phyloP scores from a whole-genome alignment of 345 rosid genomes.

The Psidium guajava region DNA sequence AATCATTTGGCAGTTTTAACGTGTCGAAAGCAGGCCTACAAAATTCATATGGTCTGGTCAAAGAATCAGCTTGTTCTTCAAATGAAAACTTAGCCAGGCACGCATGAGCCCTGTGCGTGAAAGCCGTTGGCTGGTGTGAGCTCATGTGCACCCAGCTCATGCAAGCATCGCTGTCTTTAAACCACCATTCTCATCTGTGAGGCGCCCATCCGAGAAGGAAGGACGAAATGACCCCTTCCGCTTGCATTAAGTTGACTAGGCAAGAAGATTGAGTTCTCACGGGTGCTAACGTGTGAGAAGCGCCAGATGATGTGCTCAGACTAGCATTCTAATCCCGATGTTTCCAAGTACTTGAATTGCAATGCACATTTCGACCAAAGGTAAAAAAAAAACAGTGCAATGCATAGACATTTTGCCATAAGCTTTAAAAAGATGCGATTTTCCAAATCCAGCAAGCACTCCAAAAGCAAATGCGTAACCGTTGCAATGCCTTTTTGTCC shows the following conservation, averaged over 20 bases:
- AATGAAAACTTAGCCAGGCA: background rate
- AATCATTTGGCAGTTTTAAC: background rate
- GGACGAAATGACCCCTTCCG: background rate
- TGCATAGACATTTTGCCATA: background rate
- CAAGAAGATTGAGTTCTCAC: background rate
- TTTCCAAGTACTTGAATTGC: background rate
- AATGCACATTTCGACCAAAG: no score
- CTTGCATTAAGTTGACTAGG: background rate
- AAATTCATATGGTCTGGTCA: background rate
- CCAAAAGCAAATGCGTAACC: background rate
- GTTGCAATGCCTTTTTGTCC: background rate
- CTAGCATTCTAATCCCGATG: background rate
- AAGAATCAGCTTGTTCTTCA: background rate
- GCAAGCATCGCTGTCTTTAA: background rate
- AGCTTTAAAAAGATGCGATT: background rate
- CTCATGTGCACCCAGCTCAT: background rate
- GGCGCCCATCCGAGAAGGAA: background rate
- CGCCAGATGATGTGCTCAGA: background rate
- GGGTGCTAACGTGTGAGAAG: background rate
- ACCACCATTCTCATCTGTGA: background rate
- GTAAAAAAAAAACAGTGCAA: background rate
- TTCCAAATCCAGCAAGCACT: background rate
- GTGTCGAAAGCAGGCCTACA: background rate
- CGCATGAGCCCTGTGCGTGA: background rate
- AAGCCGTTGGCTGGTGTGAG: background rate